Conservation (phyloP, 805 yeast genomes). For the Saturnispora diversa region DNA sequence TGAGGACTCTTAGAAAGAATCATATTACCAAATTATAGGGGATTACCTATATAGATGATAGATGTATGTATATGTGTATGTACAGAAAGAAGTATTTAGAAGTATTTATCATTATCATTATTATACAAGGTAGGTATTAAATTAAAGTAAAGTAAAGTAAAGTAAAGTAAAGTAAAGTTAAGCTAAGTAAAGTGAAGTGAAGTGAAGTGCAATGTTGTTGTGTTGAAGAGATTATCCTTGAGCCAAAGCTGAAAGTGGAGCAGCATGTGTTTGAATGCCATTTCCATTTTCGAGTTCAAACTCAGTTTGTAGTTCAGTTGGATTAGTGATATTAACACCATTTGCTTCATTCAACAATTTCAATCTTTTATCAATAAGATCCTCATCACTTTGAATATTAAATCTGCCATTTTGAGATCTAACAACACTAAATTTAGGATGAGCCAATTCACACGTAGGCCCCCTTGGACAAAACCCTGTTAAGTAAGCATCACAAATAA, state of each 20-base stretch:
- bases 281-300: too few relatives aligned
- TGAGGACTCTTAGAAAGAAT: slow-evolving; percentile 51
- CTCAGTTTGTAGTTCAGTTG: too few relatives aligned
- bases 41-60: background rate
- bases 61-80: background rate
- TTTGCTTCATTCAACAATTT: slow-evolving; percentile 13
- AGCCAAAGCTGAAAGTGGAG: too few relatives aligned
- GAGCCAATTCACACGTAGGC: slow-evolving; percentile 65
- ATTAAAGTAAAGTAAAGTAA: too few relatives aligned
- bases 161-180: too few relatives aligned
- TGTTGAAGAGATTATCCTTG: too few relatives aligned
- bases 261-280: too few relatives aligned
- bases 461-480: slow-evolving; percentile 95
- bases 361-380: slow-evolving; percentile 23
- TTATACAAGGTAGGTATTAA: too few relatives aligned
- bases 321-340: slow-evolving; percentile 4
- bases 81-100: too few relatives aligned
- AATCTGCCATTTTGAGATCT: slow-evolving; percentile 37
- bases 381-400: slow-evolving; percentile 38
- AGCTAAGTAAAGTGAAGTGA: too few relatives aligned
- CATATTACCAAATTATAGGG: slow-evolving; percentile 2
- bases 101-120: too few relatives aligned
- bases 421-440: slow-evolving; percentile 60
- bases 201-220: too few relatives aligned
- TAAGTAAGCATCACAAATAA: slow-evolving; percentile 68